Evolutionary conservation across 1,284 basidiomycete species (phyloP), one percentile per base, ranked within the genome.

Genomic region (Inonotus obliquus): DNA sequence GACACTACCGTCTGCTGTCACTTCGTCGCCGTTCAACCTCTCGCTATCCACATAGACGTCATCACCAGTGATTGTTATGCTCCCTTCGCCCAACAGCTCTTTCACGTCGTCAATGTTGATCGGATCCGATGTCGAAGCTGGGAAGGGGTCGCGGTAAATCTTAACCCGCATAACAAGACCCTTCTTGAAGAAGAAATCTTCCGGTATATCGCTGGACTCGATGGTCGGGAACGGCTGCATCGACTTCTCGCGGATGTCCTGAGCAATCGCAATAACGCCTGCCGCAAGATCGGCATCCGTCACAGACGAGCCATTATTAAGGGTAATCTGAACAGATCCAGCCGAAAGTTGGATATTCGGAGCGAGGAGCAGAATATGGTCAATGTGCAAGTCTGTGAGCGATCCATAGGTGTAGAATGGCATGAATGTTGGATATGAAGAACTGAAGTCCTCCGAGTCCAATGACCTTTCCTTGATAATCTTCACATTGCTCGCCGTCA

Each of bases 351-450:
- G 78, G 17, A 71, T 70, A 62, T 79, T 80, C 23, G 77, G 77
- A 1, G 73, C 71, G 14, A 65, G 66, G 25, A 76, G 64, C 27
- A 78, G 72, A 48, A 74, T 67, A 64, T 79, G 78, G 39, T 78
- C 77, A 57, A 79, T 70, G 67, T 78, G 74, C 49, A 61, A 61
- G 53, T 76, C 68, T 17, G 65, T 55, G 6, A 45, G 37, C 1
- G 70, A 72, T 14, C 77, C 76, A 62, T 76, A 80, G 19, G 79
- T 66, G 66, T 76, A 78, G 70, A 80, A 80, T 17, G 76, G 77
- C 67, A 75, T 76, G 32, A 49, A 60, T 4, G 64, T 51, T 7
- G 76, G 74, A 57, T 76, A 78, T 13, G 58, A 51, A 14, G 39
- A 11, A 27, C 73, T 72, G 41, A 72, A 70, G 54, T 68, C 68